Evolutionary conservation across 352 stramenopile species (phyloP), one percentile per base, ranked within the genome.

Genomic region (Pythium dissimile): DNA sequence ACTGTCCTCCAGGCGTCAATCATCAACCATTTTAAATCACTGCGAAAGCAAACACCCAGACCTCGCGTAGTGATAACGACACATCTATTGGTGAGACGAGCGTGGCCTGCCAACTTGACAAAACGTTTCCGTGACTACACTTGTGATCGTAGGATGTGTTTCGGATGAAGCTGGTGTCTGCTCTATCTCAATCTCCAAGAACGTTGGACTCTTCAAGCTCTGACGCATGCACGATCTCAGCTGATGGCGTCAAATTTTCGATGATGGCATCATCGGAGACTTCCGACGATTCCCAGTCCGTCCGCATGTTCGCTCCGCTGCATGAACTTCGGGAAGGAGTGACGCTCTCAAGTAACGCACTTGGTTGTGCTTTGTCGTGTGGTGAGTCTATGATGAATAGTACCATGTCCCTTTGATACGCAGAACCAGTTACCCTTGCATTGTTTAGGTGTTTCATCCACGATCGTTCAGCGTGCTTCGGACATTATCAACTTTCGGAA

Each of bases 31-130:
- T 61, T 94, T 6, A 70, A 66, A 21, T 71, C 52, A 11, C 65
- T 65, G 35, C 50, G 65, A 21, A 59, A 66, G 8, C 48, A 47
- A 34, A 24, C 26, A 6, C 62, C 62, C 11, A 72, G 66, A 44
- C 84, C 82, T 11, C 70, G 79, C 12, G 83, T 89, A 37, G 59
- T 95, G 18, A 62, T 95, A 24, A 94, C 86, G 0, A 94, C 86
- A 8, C 86, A 95, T 39, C 77, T 93, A 20, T 56, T 94, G 71
- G 86, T 94, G 65, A 23, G 53, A 2, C 39, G 61, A 31, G 3
- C 2, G 8, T 39, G 9, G 26, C 16, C n/a, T n/a, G n/a, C n/a
- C n/a, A n/a, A n/a, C n/a, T n/a, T n/a, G n/a, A n/a, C n/a, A n/a
- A n/a, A n/a, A n/a, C n/a, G n/a, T n/a, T n/a, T n/a, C n/a, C n/a